Conservation (phyloP, 805 yeast species). For the Cyberlindnera japonica region DNA sequence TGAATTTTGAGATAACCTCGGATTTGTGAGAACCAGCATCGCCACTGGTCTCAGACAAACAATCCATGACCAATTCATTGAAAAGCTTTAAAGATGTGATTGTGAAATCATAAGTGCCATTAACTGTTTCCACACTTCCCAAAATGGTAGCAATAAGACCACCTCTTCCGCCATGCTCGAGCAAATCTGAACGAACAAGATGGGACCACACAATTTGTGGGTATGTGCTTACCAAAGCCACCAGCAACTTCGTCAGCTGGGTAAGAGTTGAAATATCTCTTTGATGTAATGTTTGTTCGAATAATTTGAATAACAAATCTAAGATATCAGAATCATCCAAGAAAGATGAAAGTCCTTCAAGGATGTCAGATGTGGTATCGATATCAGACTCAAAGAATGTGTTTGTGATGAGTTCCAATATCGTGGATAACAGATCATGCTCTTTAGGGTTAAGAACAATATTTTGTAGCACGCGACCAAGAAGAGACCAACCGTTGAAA, state of each 20-base stretch:
- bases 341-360: conserved; percentile 36
- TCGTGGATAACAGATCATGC: conserved; percentile 41
- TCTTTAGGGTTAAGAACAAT: conserved; percentile 34
- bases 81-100: conserved; percentile 54
- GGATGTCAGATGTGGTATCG: conserved; percentile 38
- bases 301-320: conserved; percentile 59
- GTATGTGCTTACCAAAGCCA: conserved; percentile 42
- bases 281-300: conserved; percentile 62
- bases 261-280: conserved; percentile 46
- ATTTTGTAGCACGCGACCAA: conserved; percentile 77
- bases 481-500: conserved; percentile 82
- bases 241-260: conserved; percentile 46
- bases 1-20: conserved; percentile 51
- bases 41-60: conserved; percentile 37
- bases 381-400: conserved; percentile 40
- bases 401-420: conserved; percentile 47
- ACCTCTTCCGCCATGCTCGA: conserved; percentile 60
- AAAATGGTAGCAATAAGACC: conserved; percentile 59
- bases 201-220: conserved; percentile 79
- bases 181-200: conserved; percentile 59
- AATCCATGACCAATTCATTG: conserved; percentile 46
- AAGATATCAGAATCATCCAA: conserved; percentile 56
- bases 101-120: conserved; percentile 65
- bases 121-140: conserved; percentile 69
- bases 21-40: conserved; percentile 40